A percentile compares a stretch with the other conserved stretches of the same genome.
phyloP scores from a whole-genome alignment of 2,329 filamentous ascomycete species.

The Thielaviopsis populi region DNA sequence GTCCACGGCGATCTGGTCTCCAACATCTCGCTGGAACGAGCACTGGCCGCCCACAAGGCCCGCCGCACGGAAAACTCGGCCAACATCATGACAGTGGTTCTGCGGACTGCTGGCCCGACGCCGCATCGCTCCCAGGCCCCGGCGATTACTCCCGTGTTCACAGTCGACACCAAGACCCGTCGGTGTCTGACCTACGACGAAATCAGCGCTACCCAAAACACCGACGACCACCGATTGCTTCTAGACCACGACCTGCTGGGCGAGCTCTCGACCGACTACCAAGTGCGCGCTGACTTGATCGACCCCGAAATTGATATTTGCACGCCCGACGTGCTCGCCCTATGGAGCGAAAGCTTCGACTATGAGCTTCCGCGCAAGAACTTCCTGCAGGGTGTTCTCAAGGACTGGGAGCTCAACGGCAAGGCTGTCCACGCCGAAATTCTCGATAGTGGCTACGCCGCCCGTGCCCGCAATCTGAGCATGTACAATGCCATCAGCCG shows the following conservation, averaged over 20 bases:
- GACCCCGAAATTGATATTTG: constrained; percentile 96
- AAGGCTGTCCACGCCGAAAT: constrained; percentile 94
- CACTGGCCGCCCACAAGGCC: constrained; percentile 63
- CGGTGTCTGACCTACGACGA: constrained; percentile 92
- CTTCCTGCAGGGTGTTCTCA: constrained; percentile 81
- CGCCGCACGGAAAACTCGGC: constrained; percentile 75
- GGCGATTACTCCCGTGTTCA: constrained; percentile 65
- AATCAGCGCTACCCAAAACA: constrained; percentile 52
- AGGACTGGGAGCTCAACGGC: constrained; percentile 92
- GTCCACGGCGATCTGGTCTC: constrained; percentile 88
- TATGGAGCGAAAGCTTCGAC: constrained; percentile 97
- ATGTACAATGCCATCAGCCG: constrained; percentile 80
- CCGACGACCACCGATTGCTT: constrained; percentile 41
- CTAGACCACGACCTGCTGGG: constrained; percentile 71
- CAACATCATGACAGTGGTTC: constrained; percentile 93
- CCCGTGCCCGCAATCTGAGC: constrained; percentile 69
- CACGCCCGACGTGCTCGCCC: constrained; percentile 81
- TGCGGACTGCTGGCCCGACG: constrained; percentile 58
- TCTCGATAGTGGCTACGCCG: constrained; percentile 67
- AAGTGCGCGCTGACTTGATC: constrained; percentile 73
- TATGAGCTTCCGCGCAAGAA: constrained; percentile 81
- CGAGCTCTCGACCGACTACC: constrained; percentile 54
- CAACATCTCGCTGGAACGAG: constrained; percentile 70
- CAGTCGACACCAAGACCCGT: constrained; percentile 64
- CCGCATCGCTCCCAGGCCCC: constrained; percentile 64